Evolutionary conservation across 495 filamentous ascomycete species (phyloP).

Genomic region (Neurospora sp.): DNA sequence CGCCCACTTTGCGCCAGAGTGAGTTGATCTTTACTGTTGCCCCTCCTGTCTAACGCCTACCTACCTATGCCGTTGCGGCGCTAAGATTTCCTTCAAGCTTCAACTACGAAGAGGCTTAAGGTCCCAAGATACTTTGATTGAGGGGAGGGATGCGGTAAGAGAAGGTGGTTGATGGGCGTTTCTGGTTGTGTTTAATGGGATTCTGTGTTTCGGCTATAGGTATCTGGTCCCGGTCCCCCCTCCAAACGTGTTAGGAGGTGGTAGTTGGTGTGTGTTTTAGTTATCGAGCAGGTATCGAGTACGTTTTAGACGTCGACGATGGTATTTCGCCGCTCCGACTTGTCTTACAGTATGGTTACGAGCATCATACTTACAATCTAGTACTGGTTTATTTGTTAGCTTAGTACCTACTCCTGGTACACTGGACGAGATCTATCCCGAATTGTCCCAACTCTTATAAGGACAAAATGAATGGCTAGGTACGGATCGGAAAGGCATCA

Average conservation of each 20-base stretch:
- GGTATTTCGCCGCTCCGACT: neutral
- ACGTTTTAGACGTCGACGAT: neutral
- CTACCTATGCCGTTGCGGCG: neutral
- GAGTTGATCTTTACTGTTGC: conserved; percentile 6
- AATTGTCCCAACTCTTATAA: no score
- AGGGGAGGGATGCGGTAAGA: neutral
- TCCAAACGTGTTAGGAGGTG: neutral
- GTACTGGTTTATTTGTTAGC: no score
- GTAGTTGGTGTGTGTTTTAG: neutral
- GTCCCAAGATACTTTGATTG: neutral
- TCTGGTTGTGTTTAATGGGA: neutral
- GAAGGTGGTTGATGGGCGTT: neutral
- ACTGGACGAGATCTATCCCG: no score
- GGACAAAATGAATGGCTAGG: no score
- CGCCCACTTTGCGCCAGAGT: conserved; percentile 30
- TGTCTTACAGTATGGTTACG: neutral
- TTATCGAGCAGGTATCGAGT: neutral
- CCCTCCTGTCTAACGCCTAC: neutral
- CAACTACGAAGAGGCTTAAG: conserved; percentile 25
- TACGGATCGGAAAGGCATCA: no score
- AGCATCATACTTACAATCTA: no score
- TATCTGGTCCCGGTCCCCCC: neutral
- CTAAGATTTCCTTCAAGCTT: conserved; percentile 8
- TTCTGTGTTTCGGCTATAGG: neutral
- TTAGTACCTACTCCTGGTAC: no score